A percentile compares a stretch with the other conserved stretches of the same genome.
Evolutionary conservation across 2,329 filamentous ascomycete species (phyloP).

Genomic region (Pseudogymnoascus sp.): DNA sequence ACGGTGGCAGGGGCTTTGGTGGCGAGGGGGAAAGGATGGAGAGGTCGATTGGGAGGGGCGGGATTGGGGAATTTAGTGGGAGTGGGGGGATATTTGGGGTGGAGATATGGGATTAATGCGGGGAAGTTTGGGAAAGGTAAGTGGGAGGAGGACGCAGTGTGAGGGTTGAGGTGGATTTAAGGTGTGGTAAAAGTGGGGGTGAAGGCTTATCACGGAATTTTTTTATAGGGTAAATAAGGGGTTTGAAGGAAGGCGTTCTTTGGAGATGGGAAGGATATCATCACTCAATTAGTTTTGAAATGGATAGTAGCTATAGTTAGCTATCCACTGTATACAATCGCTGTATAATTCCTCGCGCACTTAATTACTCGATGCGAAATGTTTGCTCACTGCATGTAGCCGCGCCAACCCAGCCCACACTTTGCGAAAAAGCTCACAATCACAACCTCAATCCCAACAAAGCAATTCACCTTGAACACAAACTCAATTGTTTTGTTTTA

Average conservation of each 20-base stretch:
- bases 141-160: constrained; percentile 2
- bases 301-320: too few relatives aligned
- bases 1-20: constrained; percentile 31
- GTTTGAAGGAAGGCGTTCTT: neutral
- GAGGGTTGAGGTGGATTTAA: neutral
- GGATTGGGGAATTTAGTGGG: constrained; percentile 43
- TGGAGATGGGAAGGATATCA: neutral
- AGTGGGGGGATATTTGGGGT: constrained; percentile 39
- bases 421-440: too few relatives aligned
- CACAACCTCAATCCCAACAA: too few relatives aligned
- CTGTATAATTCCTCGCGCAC: too few relatives aligned
- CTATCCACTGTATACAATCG: too few relatives aligned
- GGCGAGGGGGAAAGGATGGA: constrained; percentile 30
- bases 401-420: too few relatives aligned
- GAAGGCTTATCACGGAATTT: neutral
- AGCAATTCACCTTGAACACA: too few relatives aligned
- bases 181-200: neutral
- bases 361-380: too few relatives aligned
- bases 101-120: constrained; percentile 41
- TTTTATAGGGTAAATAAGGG: neutral
- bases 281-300: neutral
- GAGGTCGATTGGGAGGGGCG: constrained; percentile 35
- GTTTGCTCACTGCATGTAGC: too few relatives aligned
- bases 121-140: constrained; percentile 28
- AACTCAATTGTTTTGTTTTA: too few relatives aligned